Percentiles rank a stretch among this genome's conserved stretches.
phyloP scores from a whole-genome alignment of 495 filamentous ascomycete species.

The Aspergillus ostianus region DNA sequence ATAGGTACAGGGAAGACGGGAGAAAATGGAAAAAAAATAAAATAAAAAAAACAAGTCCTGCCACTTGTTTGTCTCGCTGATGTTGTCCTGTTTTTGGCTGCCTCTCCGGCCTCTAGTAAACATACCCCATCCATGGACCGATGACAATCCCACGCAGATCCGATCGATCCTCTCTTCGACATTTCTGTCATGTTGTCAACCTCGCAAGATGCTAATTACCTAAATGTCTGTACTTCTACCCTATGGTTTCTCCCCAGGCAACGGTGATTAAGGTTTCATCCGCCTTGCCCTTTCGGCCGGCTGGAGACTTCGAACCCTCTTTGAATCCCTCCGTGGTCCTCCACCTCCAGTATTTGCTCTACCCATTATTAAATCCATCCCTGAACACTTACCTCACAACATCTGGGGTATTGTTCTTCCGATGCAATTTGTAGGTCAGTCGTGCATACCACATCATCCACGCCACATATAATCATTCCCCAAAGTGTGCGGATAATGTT shows the following conservation, averaged over 20 bases:
- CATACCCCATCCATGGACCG: too few relatives aligned
- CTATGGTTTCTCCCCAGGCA: neutral
- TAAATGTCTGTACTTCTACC: too few relatives aligned
- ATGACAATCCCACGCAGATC: too few relatives aligned
- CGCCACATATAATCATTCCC: neutral
- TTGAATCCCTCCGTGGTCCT: neutral
- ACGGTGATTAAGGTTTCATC: constrained; percentile 18
- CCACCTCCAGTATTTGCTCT: neutral
- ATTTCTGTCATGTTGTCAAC: too few relatives aligned
- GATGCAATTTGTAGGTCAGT: neutral
- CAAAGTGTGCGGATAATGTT: neutral
- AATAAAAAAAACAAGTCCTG: too few relatives aligned
- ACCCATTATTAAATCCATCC: too few relatives aligned
- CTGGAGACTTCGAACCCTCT: constrained; percentile 5
- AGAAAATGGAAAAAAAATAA: neutral
- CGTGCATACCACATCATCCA: neutral
- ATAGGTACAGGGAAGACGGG: neutral
- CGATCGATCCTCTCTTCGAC: too few relatives aligned
- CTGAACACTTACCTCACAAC: too few relatives aligned
- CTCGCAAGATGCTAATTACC: too few relatives aligned
- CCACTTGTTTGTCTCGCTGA: too few relatives aligned
- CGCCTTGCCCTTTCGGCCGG: constrained; percentile 8
- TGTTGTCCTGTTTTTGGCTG: too few relatives aligned
- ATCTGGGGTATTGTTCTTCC: too few relatives aligned
- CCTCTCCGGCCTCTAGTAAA: neutral